A percentile compares a stretch with the other conserved stretches of the same genome.
phyloP scores from a whole-genome alignment of 371 early-diverging fungal genomes.

The Mortierella sp. region DNA sequence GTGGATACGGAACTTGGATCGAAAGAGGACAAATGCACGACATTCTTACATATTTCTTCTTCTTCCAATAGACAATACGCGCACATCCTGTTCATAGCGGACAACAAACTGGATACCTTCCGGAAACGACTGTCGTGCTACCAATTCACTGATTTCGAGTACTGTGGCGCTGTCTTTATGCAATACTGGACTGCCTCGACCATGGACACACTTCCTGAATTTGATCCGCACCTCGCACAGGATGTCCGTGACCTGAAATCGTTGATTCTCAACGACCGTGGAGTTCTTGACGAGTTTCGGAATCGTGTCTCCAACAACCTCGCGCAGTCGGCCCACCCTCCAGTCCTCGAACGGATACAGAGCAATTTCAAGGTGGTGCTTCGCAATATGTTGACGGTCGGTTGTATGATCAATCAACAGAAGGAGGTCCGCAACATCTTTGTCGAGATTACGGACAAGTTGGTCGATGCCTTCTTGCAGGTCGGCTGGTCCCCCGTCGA shows the following conservation, averaged over 20 bases:
- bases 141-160: conserved; percentile 68
- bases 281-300: conserved; percentile 51
- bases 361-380: conserved; percentile 57
- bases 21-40: background rate
- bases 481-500: conserved; percentile 53
- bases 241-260: conserved; percentile 52
- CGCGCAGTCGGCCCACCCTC: conserved; percentile 46
- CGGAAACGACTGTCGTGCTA: conserved; percentile 67
- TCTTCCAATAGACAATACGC: conserved; percentile 61
- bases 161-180: conserved; percentile 60
- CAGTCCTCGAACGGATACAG: conserved; percentile 56
- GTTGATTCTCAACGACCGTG: conserved; percentile 44
- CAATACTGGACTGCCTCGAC: conserved; percentile 54
- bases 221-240: conserved; percentile 60
- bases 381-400: conserved; percentile 64
- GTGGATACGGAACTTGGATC: background rate
- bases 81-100: conserved; percentile 69
- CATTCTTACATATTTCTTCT: background rate
- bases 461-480: conserved; percentile 62
- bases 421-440: conserved; percentile 72
- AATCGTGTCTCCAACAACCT: conserved; percentile 47
- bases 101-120: conserved; percentile 72
- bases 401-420: conserved; percentile 61
- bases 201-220: conserved; percentile 50
- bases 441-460: conserved; percentile 63